Evolutionary conservation across 148 eudicot genomes (phyloP), one percentile per base, ranked within the genome.

Genomic region (Persicaria maculosa): DNA sequence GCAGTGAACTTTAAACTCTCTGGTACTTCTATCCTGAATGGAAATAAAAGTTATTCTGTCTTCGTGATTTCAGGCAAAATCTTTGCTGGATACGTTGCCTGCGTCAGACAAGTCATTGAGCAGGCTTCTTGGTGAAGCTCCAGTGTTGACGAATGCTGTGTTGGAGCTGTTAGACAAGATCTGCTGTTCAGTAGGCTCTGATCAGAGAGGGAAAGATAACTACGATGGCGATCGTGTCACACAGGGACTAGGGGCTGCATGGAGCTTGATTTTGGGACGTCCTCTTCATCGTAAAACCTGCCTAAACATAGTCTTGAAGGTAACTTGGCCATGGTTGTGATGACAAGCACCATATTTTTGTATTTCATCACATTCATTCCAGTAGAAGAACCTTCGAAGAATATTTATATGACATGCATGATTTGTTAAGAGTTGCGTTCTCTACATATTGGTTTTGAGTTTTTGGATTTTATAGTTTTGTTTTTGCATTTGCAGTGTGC

Each of bases 121-220:
- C 85, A 88, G 93, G 65, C 92, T 96, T 73, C 90, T 92, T 77
- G 90, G 95, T 77, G 99, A 96, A 89, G 97, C 88, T 77, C 99
- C 97, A 25, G 72, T 52, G 31, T 79, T 96, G 85, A 86, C 96
- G 19, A 88, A 85, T 68, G 85, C 97, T 59, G 88, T 84, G 17
- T 67, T 95, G 83, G 72, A 79, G 78, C 79, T 95, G 62, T 79
- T 95, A 80, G 88, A 90, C 67, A 88, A 82, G 62, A 77, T 95
- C 59, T 95, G 97, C 81, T 88, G 54, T 79, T 80, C 92, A 72
- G 82, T 82, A 69, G 75, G 79, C 43, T 73, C 62, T 74, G 79
- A 82, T 73, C 74, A 50, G 44, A 74, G 67, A 10, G 88, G 82
- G 69, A 85, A 81, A 79, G 92, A 86, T 80, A 77, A 59, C 44